phyloP scores from a whole-genome alignment of 202 grass and related monocot species.

The Cymbopogon flexuosus region DNA sequence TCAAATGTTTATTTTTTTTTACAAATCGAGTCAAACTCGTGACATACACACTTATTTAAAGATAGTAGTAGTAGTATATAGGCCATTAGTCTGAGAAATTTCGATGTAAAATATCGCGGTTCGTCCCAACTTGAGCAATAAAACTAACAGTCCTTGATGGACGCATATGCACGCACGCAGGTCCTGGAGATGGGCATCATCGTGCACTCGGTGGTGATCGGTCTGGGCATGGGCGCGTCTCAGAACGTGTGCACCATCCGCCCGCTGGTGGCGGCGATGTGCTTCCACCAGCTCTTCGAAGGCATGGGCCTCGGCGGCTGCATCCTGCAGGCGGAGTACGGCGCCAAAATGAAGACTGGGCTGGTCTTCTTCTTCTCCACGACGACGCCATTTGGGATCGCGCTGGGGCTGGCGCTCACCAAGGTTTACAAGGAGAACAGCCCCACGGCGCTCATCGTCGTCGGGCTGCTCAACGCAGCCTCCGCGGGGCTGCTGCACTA shows the following conservation, averaged over 20 bases:
- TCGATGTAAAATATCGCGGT: too few species aligned
- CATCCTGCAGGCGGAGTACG: slow-evolving; percentile 76
- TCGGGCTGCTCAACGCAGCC: slow-evolving; percentile 58
- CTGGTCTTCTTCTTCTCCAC: slow-evolving; percentile 78
- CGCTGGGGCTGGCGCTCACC: slow-evolving; percentile 59
- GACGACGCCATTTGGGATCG: slow-evolving; percentile 70
- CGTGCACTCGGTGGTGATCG: slow-evolving; percentile 89
- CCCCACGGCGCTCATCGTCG: slow-evolving; percentile 64
- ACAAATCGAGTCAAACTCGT: too few species aligned
- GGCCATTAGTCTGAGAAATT: too few species aligned
- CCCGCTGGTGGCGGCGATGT: slow-evolving; percentile 71
- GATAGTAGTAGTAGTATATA: too few species aligned
- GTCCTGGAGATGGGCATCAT: slow-evolving; percentile 78
- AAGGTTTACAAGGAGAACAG: slow-evolving; percentile 68
- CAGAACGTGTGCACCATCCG: slow-evolving; percentile 63
- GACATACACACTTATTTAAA: too few species aligned
- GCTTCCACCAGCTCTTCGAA: slow-evolving; percentile 90
- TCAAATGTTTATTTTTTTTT: too few species aligned
- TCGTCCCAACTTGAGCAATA: too few species aligned
- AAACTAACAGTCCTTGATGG: too few species aligned
- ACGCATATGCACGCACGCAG: too few species aligned
- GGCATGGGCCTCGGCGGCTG: slow-evolving; percentile 87
- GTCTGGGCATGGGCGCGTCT: slow-evolving; percentile 68
- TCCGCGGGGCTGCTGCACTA: slow-evolving; percentile 78
- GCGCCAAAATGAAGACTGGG: slow-evolving; percentile 42